phyloP scores from a whole-genome alignment of 768 basidiomycete genomes.

The Hygrocybe punicea region DNA sequence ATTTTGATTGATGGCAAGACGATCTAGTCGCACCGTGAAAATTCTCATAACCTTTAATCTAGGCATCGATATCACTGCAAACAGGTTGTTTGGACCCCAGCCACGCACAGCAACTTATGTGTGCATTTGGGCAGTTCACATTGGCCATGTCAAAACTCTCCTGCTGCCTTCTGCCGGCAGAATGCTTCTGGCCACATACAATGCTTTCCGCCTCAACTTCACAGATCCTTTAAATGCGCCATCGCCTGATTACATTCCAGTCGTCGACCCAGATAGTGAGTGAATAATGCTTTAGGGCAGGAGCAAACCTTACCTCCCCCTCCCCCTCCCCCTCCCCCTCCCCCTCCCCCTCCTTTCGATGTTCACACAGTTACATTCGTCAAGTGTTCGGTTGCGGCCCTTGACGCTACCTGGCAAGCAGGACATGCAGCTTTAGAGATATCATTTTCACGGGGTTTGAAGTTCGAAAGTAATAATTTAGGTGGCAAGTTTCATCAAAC shows the following conservation, averaged over 20 bases:
- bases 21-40: not conserved
- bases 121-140: constrained; percentile 87
- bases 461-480: constrained; percentile 70
- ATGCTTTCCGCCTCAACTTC: constrained; percentile 67
- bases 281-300: not conserved
- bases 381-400: constrained; percentile 54
- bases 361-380: constrained; percentile 71
- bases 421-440: constrained; percentile 54
- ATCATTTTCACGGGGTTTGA: constrained; percentile 55
- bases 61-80: constrained; percentile 77
- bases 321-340: too few relatives aligned
- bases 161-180: constrained; percentile 54
- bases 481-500: constrained; percentile 66
- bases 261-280: constrained; percentile 76
- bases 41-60: not conserved
- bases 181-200: constrained; percentile 49
- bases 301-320: too few relatives aligned
- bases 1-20: constrained; percentile 49
- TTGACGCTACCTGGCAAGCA: constrained; percentile 57
- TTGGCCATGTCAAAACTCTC: constrained; percentile 60
- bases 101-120: constrained; percentile 83
- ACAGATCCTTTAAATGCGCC: constrained; percentile 78
- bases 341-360: too few relatives aligned
- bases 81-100: constrained; percentile 86
- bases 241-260: constrained; percentile 58